A percentile compares a stretch with the other conserved stretches of the same genome.
phyloP scores from a whole-genome alignment of 805 yeast genomes.

The Blastobotrys attinorum region DNA sequence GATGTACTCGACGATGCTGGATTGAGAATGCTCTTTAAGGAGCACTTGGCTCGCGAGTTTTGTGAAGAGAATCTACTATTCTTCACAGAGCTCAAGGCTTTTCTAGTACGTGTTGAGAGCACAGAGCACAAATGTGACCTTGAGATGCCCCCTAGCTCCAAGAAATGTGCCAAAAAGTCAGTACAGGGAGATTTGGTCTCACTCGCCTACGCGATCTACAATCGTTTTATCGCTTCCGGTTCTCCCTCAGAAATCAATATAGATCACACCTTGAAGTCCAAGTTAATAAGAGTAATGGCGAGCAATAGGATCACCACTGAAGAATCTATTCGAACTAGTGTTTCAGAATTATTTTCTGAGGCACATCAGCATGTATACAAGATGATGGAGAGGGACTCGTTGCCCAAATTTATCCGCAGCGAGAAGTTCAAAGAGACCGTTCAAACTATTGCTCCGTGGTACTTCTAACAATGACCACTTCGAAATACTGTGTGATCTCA shows the following conservation, averaged over 20 bases:
- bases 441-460: background rate
- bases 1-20: conserved; percentile 68
- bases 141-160: no score
- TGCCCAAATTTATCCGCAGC: conserved; percentile 56
- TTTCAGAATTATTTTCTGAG: conserved; percentile 27
- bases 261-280: conserved; percentile 36
- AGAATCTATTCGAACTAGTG: conserved; percentile 1
- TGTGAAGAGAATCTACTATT: conserved; percentile 77
- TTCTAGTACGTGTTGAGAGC: conserved; percentile 18
- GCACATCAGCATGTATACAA: conserved; percentile 44
- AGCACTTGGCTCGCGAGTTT: conserved; percentile 53
- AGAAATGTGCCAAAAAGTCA: conserved; percentile 34
- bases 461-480: background rate
- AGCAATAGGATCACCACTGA: background rate
- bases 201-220: conserved; percentile 54
- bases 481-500: no score
- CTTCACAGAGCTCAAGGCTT: conserved; percentile 49
- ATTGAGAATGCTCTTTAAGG: conserved; percentile 53
- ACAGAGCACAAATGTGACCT: no score
- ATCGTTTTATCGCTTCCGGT: conserved; percentile 55
- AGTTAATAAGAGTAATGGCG: background rate
- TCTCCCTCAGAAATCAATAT: conserved; percentile 68
- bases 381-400: conserved; percentile 66
- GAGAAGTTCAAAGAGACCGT: conserved; percentile 1
- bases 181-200: conserved; percentile 42